These are phyloP conservation scores for Phalaenopsis hybrid DNA, from an alignment of 116 monocot genomes.

Conservation along the genomic window DNA sequence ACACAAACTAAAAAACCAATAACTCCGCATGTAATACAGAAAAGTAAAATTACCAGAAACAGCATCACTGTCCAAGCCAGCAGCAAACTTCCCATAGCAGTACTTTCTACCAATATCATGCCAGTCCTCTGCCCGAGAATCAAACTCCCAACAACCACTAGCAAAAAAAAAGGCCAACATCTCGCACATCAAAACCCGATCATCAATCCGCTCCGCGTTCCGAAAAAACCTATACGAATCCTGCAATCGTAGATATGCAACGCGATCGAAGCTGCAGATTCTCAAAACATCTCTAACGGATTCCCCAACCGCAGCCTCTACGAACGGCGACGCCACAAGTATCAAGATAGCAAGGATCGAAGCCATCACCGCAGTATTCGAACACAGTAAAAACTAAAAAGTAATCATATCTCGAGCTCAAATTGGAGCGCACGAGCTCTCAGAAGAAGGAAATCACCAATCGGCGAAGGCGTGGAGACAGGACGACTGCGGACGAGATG, in stretches of 20 bases:
- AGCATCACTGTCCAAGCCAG: background rate
- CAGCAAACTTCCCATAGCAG: constrained; percentile 8
- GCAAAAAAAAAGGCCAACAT: too few species aligned
- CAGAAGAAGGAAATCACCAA: background rate
- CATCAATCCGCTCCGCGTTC: constrained; percentile 18
- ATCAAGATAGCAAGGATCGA: constrained; percentile 3
- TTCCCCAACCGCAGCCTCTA: background rate
- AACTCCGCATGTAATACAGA: background rate
- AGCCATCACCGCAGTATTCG: background rate
- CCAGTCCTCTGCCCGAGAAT: too few species aligned
- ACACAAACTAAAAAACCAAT: background rate
- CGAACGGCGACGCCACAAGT: background rate
- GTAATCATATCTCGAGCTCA: constrained; percentile 5
- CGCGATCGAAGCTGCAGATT: constrained; percentile 20
- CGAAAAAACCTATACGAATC: constrained; percentile 9
- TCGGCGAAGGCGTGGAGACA: background rate
- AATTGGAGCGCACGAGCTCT: background rate
- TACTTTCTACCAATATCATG: constrained; percentile 6
- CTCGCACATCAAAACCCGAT: constrained; percentile 23
- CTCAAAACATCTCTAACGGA: background rate
- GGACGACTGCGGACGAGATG: background rate
- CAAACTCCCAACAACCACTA: too few species aligned
- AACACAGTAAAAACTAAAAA: background rate
- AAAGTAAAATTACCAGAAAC: constrained; percentile 14
- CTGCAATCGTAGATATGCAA: constrained; percentile 11